A percentile compares a stretch with the other conserved stretches of the same genome.
Evolutionary conservation across 139 green algal species (phyloP).

Genomic region (Tetradesmus lagerheimii): DNA sequence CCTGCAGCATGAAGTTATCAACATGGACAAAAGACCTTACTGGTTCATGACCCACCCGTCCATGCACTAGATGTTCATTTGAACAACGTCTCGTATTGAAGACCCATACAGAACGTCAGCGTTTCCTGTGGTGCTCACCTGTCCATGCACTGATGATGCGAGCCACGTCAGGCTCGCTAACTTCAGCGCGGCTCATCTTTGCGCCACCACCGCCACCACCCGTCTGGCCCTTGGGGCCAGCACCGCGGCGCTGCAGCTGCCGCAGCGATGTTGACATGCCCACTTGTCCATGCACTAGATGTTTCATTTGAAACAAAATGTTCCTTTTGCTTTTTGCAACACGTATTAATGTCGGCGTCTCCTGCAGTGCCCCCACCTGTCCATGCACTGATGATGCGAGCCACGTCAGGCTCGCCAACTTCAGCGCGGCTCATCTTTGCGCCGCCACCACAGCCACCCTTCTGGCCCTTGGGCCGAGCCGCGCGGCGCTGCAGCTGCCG

Average conservation of each 20-base stretch:
- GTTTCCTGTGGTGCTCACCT: not conserved
- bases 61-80: too few relatives aligned
- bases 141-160: constrained; percentile 64
- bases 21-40: too few relatives aligned
- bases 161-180: constrained; percentile 58
- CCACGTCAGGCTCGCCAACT: constrained; percentile 64
- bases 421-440: constrained; percentile 47
- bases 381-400: constrained; percentile 65
- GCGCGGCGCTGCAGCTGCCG: constrained; percentile 38
- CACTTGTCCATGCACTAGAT: too few relatives aligned
- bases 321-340: too few relatives aligned
- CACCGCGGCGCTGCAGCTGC: constrained; percentile 29
- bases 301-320: too few relatives aligned
- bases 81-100: too few relatives aligned
- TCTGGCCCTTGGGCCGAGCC: not conserved
- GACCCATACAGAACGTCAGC: too few relatives aligned
- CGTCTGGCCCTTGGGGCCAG: not conserved
- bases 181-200: constrained; percentile 49
- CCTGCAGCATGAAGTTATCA: too few relatives aligned
- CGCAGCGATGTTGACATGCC: too few relatives aligned
- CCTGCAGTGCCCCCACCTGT: too few relatives aligned
- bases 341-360: too few relatives aligned
- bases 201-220: constrained; percentile 1
- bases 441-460: not conserved
- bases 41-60: too few relatives aligned